phyloP scores from a whole-genome alignment of 225 moss, liverwort and hornwort species.

The Climacium dendroides region DNA sequence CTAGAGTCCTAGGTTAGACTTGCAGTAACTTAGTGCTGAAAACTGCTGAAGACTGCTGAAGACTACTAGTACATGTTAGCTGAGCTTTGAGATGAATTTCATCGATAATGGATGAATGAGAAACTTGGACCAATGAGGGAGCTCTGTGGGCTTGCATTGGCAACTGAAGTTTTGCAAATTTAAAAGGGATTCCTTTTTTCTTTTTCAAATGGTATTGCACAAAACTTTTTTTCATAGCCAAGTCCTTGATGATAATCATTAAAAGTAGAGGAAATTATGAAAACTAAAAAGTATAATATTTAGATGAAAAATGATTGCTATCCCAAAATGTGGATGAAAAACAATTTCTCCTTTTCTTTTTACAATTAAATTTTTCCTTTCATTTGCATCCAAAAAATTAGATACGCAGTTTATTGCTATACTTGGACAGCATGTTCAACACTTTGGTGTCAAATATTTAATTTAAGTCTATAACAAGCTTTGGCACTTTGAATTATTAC shows the following conservation, averaged over 20 bases:
- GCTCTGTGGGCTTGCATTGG: background rate
- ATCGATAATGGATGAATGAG: background rate
- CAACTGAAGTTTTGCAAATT: background rate
- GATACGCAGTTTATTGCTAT: no score
- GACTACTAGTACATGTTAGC: background rate
- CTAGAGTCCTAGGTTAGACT: background rate
- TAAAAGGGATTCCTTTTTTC: background rate
- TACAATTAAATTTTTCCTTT: background rate
- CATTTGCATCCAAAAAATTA: no score
- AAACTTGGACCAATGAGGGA: background rate
- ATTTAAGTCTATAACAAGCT: no score
- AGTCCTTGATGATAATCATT: background rate
- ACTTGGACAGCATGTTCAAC: no score
- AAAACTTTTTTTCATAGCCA: fast-evolving
- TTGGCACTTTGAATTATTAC: no score
- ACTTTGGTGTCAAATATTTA: no score
- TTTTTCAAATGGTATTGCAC: background rate
- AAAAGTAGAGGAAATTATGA: background rate
- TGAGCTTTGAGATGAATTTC: background rate
- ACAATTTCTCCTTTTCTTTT: no score
- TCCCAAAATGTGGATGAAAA: no score
- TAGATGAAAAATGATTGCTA: background rate
- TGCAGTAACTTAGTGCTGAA: no score
- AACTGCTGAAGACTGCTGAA: background rate
- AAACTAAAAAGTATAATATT: background rate